Base-by-base conservation (phyloP, 768 basidiomycete species). In the Amyloporia xantha region DNA sequence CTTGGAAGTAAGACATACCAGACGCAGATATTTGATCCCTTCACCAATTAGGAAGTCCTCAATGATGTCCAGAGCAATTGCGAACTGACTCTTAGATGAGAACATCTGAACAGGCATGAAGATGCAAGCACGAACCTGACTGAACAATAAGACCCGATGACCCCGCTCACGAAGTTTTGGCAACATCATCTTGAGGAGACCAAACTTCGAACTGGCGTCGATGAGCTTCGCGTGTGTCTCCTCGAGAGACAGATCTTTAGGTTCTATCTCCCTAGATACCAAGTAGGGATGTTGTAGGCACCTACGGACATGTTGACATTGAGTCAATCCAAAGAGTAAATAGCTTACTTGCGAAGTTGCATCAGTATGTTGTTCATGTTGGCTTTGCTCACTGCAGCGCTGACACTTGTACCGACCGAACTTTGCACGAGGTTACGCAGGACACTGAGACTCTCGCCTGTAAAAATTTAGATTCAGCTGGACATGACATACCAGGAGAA, bases 241-340 rank as follows among this genome's bases (percentile, higher is more conserved):
- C 37, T 62, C 62, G 2, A 65, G 58, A 12, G 75, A 56, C 20
- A 92, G 60, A 13, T 75, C 79, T 30, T 67, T 70, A 44, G 88
- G 85, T 56, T 96, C 94, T 19, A 97, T 84, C 37, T 82, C 81
- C 45, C 79, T 74, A 11, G 79, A 82, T 47, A 89, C 83, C 42
- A 95, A 75, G 61, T 95, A 95, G 0, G 93, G 92, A 65, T 96
- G 93, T 68, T 95, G 93, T 13, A 92, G 67, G 63, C 89, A 91
- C 66, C 89, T 91, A 41, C 36, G 38, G 20, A 39, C 24, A 46
- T 21, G 51, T 23, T 11, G 25, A 41, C 35, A 21, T 15, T 11
- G 13, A 27, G 23, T 36, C 4, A 2, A 48, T 21, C 13, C 30
- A 19, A 39, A 25, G 4, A 35, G 24, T 33, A 13, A 46, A 40